Percentiles rank a stretch among this genome's conserved stretches.
These are phyloP conservation scores for Athelia psychrophila DNA, from an alignment of 1,284 basidiomycete genomes.

Conservation along the genomic window DNA sequence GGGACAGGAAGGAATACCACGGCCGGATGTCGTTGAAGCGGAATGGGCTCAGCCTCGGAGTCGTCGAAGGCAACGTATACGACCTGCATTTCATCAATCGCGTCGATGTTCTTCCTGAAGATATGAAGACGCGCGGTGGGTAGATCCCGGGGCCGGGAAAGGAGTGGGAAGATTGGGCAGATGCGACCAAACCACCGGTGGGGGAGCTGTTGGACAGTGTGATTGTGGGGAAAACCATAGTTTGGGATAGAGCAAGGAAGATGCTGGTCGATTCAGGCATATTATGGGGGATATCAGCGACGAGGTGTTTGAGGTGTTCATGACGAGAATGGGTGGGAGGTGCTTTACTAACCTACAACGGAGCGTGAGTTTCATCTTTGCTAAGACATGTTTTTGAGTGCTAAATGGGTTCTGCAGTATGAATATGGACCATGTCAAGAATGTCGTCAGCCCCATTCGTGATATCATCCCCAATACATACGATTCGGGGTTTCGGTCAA, in stretches of 20 bases:
- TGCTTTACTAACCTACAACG: conserved; percentile 33
- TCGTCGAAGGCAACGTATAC: conserved; percentile 36
- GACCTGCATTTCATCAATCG: conserved; percentile 30
- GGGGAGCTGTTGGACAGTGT: conserved; percentile 14
- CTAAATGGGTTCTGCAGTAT: conserved; percentile 20
- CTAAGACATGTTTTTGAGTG: neutral
- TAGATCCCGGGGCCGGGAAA: conserved; percentile 16
- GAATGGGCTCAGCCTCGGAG: conserved; percentile 22
- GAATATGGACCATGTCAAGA: conserved; percentile 38
- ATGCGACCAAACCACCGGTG: conserved; percentile 11
- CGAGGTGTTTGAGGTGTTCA: conserved; percentile 26
- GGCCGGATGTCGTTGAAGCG: conserved; percentile 17
- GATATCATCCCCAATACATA: conserved; percentile 29
- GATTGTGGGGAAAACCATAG: conserved; percentile 2
- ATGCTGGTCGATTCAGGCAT: conserved; percentile 18
- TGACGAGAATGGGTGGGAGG: conserved; percentile 34
- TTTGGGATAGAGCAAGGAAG: conserved; percentile 15
- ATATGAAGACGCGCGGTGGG: conserved; percentile 25
- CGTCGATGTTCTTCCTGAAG: conserved; percentile 31
- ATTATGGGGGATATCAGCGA: conserved; percentile 17
- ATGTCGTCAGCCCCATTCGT: conserved; percentile 30
- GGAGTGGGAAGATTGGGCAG: no score
- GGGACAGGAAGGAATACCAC: conserved; percentile 30
- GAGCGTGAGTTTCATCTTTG: conserved; percentile 25
- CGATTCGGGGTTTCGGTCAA: conserved; percentile 30